Evolutionary conservation across 78 protist species (phyloP).

Genomic region (Speleostelium caveatum): DNA sequence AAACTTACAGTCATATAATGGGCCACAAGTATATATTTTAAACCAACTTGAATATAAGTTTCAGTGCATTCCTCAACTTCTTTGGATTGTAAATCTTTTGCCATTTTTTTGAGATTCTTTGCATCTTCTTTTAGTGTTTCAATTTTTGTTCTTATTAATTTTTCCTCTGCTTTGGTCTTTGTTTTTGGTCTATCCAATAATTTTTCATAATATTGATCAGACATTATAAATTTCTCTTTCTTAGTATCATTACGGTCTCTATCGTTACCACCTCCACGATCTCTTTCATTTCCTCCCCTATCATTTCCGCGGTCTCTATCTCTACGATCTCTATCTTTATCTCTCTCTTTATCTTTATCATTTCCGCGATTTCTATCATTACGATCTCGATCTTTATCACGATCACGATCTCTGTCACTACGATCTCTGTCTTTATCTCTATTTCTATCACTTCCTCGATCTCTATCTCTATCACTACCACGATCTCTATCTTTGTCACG

Average conservation of each 20-base stretch:
- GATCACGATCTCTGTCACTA: not conserved
- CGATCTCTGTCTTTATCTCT: conserved; percentile 32
- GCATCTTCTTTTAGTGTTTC: conserved; percentile 8
- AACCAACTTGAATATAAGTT: conserved; percentile 52
- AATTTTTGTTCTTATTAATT: conserved; percentile 23
- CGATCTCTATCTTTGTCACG: conserved; percentile 1
- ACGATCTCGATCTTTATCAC: conserved; percentile 7
- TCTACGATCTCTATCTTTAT: conserved; percentile 19
- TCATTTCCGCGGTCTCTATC: not conserved
- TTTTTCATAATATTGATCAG: too few species aligned
- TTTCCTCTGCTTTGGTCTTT: conserved; percentile 38
- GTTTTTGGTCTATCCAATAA: not conserved
- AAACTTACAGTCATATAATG: conserved; percentile 34
- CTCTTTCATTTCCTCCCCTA: not conserved
- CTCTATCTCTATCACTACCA: conserved; percentile 25
- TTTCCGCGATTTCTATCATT: not conserved
- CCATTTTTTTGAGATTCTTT: conserved; percentile 23
- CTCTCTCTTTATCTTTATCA: conserved; percentile 15
- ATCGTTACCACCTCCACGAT: not conserved
- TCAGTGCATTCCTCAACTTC: conserved; percentile 19
- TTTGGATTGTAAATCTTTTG: conserved; percentile 8
- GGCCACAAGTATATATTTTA: conserved; percentile 27
- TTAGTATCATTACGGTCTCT: conserved; percentile 3
- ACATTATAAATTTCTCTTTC: not conserved
- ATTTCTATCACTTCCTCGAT: not conserved